Percentiles rank a stretch among this genome's conserved stretches.
phyloP scores from a whole-genome alignment of 1,284 basidiomycete species.

The Salmacisia buchloeana region DNA sequence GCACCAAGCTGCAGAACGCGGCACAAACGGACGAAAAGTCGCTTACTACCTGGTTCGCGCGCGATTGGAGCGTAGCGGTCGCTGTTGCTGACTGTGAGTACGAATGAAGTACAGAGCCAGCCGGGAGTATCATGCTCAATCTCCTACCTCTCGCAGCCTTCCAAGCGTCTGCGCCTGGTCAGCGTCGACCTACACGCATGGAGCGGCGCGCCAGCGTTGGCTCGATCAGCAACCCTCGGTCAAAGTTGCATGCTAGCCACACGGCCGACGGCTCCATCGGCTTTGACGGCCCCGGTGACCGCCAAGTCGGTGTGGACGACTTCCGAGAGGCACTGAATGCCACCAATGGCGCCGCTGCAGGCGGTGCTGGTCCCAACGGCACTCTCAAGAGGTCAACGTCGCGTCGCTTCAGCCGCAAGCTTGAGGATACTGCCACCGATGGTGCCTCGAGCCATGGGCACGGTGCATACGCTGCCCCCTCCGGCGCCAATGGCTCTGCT shows the following conservation, averaged over 20 bases:
- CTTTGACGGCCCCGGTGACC: slow-evolving; percentile 2
- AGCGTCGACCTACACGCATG: not conserved
- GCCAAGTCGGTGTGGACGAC: slow-evolving; percentile 27
- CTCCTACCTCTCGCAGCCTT: not conserved
- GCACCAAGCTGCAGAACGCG: slow-evolving; percentile 29
- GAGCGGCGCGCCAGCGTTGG: slow-evolving; percentile 6
- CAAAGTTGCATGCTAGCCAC: slow-evolving; percentile 8
- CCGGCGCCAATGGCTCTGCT: not conserved
- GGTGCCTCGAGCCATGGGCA: not conserved
- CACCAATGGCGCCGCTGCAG: not conserved
- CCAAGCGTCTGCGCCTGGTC: not conserved
- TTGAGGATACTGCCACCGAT: not conserved
- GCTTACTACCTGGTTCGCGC: slow-evolving; percentile 36
- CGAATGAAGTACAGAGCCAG: too few species aligned
- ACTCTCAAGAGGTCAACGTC: not conserved
- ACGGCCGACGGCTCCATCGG: slow-evolving; percentile 11
- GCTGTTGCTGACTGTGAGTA: slow-evolving; percentile 35
- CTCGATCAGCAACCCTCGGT: not conserved
- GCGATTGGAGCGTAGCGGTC: slow-evolving; percentile 41
- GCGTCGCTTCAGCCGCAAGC: not conserved
- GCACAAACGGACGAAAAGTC: slow-evolving; percentile 23
- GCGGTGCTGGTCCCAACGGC: not conserved
- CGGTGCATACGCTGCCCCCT: not conserved
- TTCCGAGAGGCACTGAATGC: slow-evolving; percentile 24
- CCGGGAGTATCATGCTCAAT: not conserved